A percentile compares a stretch with the other conserved stretches of the same genome.
These are phyloP conservation scores for Ceratocystis eucalypticola DNA, from an alignment of 2,329 filamentous ascomycete species.

Conservation along the genomic window DNA sequence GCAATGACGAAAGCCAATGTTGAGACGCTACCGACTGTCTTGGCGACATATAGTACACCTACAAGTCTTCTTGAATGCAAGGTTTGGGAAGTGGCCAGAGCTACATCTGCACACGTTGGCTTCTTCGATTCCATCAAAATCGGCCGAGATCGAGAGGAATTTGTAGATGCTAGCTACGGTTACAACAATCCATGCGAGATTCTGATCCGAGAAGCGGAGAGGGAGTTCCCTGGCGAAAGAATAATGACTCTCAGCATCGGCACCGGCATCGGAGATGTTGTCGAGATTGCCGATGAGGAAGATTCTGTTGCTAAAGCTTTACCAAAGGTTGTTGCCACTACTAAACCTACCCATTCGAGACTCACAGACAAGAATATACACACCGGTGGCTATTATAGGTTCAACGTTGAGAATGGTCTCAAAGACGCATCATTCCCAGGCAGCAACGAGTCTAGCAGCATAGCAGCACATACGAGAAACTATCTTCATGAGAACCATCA, in stretches of 20 bases:
- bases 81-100: too few species aligned
- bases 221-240: background rate
- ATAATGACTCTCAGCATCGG: conserved; percentile 23
- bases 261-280: conserved; percentile 22
- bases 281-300: conserved; percentile 19
- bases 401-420: conserved; percentile 24
- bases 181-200: too few species aligned
- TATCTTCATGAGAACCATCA: conserved; percentile 14
- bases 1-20: too few species aligned
- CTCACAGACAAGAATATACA: conserved; percentile 20
- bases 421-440: conserved; percentile 23
- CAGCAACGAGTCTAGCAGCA: conserved; percentile 22
- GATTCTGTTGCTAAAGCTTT: background rate
- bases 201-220: too few species aligned
- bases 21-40: accelerated
- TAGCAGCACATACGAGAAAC: conserved; percentile 22
- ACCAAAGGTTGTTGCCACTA: background rate
- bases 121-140: too few species aligned
- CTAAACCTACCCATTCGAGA: background rate
- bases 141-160: too few species aligned
- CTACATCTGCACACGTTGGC: too few species aligned
- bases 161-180: too few species aligned
- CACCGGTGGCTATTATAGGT: conserved; percentile 22
- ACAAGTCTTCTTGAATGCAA: too few species aligned
- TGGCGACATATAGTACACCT: too few species aligned